Conservation (phyloP, 1,284 basidiomycete species). For the Sanghuangporus weigelae region DNA sequence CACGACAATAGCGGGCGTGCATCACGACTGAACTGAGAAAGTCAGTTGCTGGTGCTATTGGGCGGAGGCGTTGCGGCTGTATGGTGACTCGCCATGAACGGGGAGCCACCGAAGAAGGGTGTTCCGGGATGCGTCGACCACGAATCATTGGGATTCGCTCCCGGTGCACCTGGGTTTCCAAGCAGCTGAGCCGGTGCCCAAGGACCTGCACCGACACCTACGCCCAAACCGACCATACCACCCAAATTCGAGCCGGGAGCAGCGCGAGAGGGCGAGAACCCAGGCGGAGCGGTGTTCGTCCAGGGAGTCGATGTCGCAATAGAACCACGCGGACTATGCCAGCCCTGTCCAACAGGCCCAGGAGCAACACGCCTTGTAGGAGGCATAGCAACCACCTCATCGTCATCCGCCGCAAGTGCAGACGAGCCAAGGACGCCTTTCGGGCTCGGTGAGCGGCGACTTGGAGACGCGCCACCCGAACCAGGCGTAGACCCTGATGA, state of each 20-base stretch:
- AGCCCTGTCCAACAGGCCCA: conserved; percentile 39
- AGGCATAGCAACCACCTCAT: conserved; percentile 52
- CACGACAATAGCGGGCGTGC: neutral
- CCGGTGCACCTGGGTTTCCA: conserved; percentile 24
- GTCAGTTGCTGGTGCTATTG: conserved; percentile 47
- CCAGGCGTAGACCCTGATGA: conserved; percentile 31
- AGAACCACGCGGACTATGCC: conserved; percentile 36
- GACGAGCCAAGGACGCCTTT: conserved; percentile 72
- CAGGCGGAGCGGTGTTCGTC: conserved; percentile 32
- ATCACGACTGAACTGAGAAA: neutral
- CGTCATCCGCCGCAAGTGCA: conserved; percentile 68
- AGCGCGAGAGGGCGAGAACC: conserved; percentile 32
- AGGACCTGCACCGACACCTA: neutral
- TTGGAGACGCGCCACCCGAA: conserved; percentile 59
- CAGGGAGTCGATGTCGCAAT: conserved; percentile 36
- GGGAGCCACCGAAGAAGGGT: conserved; percentile 39
- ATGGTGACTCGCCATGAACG: conserved; percentile 38
- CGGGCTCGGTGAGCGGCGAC: conserved; percentile 63
- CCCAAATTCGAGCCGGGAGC: neutral
- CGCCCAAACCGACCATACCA: neutral
- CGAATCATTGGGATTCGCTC: conserved; percentile 21
- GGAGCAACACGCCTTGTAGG: conserved; percentile 27
- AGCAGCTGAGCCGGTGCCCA: neutral
- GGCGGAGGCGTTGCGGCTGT: conserved; percentile 33
- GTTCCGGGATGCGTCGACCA: conserved; percentile 44